These are phyloP conservation scores for Protea cynaroides DNA, from an alignment of 164 flowering plant genomes.

Conservation along the genomic window DNA sequence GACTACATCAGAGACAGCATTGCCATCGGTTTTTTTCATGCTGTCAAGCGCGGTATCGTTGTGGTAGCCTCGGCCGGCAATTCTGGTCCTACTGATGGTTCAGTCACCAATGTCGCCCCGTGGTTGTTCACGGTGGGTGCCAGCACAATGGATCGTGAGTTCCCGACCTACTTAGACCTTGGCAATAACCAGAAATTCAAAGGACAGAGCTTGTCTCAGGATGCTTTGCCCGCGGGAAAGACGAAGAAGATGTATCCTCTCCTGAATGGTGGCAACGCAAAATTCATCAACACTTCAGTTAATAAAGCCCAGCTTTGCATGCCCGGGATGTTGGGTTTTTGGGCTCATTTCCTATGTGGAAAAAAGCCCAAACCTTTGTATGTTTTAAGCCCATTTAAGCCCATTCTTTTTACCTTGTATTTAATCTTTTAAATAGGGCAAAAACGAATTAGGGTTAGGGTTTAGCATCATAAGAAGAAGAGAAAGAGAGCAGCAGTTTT, in stretches of 20 bases:
- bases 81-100: slow-evolving; percentile 31
- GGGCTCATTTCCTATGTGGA: no score
- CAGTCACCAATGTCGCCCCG: slow-evolving; percentile 49
- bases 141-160: slow-evolving; percentile 55
- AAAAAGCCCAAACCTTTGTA: no score
- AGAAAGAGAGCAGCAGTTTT: no score
- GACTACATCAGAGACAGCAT: slow-evolving; percentile 36
- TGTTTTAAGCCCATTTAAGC: no score
- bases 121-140: slow-evolving; percentile 74
- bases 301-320: slow-evolving; percentile 35
- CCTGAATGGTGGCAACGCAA: slow-evolving; percentile 27
- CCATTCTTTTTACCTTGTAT: no score
- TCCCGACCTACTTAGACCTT: slow-evolving; percentile 30
- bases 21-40: slow-evolving; percentile 68
- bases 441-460: no score
- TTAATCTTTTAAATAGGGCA: no score
- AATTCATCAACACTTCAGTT: no score
- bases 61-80: slow-evolving; percentile 67
- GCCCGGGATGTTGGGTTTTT: slow-evolving; percentile 21
- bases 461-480: no score
- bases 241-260: slow-evolving; percentile 42
- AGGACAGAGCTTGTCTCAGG: slow-evolving; percentile 48
- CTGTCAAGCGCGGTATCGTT: slow-evolving; percentile 42
- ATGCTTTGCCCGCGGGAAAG: slow-evolving; percentile 22
- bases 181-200: slow-evolving; percentile 29